Percentiles rank a stretch among this genome's conserved stretches.
Conservation (phyloP, 345 rosid species). For the Arabidopsis arenosa region DNA sequence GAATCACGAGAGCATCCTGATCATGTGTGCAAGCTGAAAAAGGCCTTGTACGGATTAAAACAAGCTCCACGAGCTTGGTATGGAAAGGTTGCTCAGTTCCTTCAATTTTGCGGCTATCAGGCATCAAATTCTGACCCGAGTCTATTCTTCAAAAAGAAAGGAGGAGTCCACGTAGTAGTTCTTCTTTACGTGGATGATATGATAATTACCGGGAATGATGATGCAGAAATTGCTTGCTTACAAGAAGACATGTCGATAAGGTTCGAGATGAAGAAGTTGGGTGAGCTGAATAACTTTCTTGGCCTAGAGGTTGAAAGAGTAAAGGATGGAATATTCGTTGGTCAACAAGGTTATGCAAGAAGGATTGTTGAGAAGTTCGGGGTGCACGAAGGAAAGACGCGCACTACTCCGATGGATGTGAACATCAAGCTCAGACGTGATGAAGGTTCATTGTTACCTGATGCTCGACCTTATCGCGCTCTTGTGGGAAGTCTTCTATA, state of each 20-base stretch:
- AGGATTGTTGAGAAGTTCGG: no score
- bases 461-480: conserved; percentile 11
- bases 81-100: no score
- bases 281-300: conserved; percentile 21
- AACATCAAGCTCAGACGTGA: no score
- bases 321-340: conserved; percentile 19
- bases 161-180: conserved; percentile 10
- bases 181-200: neutral
- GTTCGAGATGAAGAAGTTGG: conserved; percentile 27
- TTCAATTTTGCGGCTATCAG: no score
- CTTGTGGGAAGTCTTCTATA: neutral
- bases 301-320: conserved; percentile 15
- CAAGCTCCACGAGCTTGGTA: no score
- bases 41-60: no score
- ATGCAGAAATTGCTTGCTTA: neutral
- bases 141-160: neutral
- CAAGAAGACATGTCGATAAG: conserved; percentile 16
- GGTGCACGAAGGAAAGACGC: no score
- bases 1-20: no score
- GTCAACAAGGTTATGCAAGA: conserved; percentile 9
- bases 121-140: no score
- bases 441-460: no score
- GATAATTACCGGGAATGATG: conserved; percentile 11
- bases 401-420: no score
- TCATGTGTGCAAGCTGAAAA: no score